phyloP scores from a whole-genome alignment of 2,329 filamentous ascomycete genomes.

The Monilinia fructigena region DNA sequence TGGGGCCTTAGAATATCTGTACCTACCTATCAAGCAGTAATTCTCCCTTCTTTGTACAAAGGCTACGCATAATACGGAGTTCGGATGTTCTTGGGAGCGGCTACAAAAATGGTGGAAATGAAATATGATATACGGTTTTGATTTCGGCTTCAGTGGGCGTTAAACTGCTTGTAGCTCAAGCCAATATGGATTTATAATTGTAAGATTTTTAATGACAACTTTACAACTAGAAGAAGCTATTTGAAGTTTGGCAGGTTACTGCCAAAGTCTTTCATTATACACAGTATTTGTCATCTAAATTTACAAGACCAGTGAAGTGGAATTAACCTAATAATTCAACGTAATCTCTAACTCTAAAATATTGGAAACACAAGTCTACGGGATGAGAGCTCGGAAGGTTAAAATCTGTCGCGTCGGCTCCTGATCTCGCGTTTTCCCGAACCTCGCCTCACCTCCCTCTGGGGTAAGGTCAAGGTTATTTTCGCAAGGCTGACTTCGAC shows the following conservation, averaged over 20 bases:
- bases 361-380: neutral
- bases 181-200: constrained; percentile 10
- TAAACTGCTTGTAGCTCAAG: constrained; percentile 4
- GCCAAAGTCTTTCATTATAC: neutral
- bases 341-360: neutral
- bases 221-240: constrained; percentile 6
- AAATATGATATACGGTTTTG: constrained; percentile 12
- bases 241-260: neutral
- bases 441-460: constrained; percentile 10
- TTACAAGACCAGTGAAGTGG: neutral
- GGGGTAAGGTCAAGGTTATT: constrained; percentile 2
- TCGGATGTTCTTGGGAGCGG: constrained; percentile 13
- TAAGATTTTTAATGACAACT: constrained; percentile 21
- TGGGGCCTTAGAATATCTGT: constrained; percentile 57
- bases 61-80: constrained; percentile 21
- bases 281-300: neutral
- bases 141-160: neutral
- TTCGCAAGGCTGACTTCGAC: constrained; percentile 14
- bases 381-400: neutral
- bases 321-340: neutral
- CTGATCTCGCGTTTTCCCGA: constrained; percentile 17
- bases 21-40: constrained; percentile 3
- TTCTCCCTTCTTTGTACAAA: constrained; percentile 16
- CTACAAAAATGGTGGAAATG: constrained; percentile 15
- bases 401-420: constrained; percentile 20